Percentiles rank a stretch among this genome's conserved stretches.
Conservation (phyloP, 768 basidiomycete genomes). For the Mycena kentingensis region DNA sequence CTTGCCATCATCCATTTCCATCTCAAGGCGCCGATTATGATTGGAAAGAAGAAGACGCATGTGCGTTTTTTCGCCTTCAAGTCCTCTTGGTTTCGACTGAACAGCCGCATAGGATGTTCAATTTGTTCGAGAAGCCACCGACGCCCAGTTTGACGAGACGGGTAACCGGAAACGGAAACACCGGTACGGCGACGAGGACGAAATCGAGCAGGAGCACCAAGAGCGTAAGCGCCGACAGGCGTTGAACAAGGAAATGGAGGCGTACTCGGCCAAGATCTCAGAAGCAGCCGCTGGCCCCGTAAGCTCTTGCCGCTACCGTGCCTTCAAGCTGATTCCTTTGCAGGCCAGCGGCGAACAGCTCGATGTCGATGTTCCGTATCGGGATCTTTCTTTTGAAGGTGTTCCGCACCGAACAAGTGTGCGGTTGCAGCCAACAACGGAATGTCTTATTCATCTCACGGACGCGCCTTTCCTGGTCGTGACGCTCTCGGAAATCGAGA, state of each 20-base stretch:
- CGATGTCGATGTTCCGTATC: conserved; percentile 95
- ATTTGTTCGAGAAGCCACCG: conserved; percentile 97
- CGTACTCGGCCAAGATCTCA: conserved; percentile 89
- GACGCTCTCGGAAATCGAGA: conserved; percentile 91
- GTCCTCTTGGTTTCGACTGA: conserved; percentile 2
- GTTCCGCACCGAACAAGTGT: conserved; percentile 96
- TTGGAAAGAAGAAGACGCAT: conserved; percentile 97
- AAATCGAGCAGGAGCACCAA: conserved; percentile 98
- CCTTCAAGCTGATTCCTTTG: conserved; percentile 2
- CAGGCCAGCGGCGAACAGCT: conserved; percentile 70
- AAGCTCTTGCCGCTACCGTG: not conserved
- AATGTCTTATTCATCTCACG: conserved; percentile 92
- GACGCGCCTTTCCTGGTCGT: conserved; percentile 96
- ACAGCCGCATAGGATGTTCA: conserved; percentile 75
- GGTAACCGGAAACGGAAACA: conserved; percentile 98
- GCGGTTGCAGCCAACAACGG: conserved; percentile 92
- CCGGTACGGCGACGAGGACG: conserved; percentile 97
- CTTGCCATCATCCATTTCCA: conserved; percentile 93
- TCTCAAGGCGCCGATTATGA: conserved; percentile 94
- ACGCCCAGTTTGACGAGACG: conserved; percentile 97
- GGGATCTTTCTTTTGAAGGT: conserved; percentile 95
- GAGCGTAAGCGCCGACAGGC: conserved; percentile 87
- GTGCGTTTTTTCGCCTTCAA: conserved; percentile 45
- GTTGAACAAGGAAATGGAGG: conserved; percentile 92
- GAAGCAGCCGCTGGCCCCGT: conserved; percentile 59